These are phyloP conservation scores for Liriodendron chinense DNA, from an alignment of 164 flowering plant species.

Conservation along the genomic window DNA sequence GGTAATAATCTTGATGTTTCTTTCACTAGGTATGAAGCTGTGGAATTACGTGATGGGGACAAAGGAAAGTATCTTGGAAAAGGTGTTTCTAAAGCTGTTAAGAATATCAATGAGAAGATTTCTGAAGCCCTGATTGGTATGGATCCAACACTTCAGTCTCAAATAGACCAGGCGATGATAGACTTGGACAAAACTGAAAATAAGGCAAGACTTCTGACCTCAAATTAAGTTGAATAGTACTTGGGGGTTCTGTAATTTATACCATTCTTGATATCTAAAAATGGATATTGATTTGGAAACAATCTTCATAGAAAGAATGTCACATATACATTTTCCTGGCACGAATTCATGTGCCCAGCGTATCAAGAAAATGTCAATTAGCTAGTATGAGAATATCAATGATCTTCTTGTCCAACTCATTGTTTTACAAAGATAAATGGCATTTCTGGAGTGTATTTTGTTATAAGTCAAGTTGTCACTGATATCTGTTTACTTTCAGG, in stretches of 20 bases:
- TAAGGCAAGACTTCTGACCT: constrained; percentile 47
- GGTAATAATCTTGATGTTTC: neutral
- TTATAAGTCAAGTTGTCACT: too few species aligned
- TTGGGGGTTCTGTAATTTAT: neutral
- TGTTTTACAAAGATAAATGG: too few species aligned
- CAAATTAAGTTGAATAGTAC: too few species aligned
- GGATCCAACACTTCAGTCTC: constrained; percentile 90
- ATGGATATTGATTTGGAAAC: neutral
- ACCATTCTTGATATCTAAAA: neutral
- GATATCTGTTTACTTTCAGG: too few species aligned
- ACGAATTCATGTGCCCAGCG: neutral
- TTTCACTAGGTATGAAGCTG: constrained; percentile 71
- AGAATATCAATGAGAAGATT: constrained; percentile 78
- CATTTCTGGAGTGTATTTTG: too few species aligned
- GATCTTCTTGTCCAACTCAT: too few species aligned
- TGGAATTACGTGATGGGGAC: constrained; percentile 92
- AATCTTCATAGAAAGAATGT: neutral
- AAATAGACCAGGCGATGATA: constrained; percentile 92
- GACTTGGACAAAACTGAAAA: constrained; percentile 95
- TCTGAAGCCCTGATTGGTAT: constrained; percentile 88
- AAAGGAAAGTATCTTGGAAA: constrained; percentile 82
- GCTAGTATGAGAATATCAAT: neutral
- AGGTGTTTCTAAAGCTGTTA: constrained; percentile 80
- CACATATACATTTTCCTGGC: neutral
- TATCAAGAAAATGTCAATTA: neutral